Base-by-base conservation (phyloP, 208 protist species). In the Trypanosoma cruzi region DNA sequence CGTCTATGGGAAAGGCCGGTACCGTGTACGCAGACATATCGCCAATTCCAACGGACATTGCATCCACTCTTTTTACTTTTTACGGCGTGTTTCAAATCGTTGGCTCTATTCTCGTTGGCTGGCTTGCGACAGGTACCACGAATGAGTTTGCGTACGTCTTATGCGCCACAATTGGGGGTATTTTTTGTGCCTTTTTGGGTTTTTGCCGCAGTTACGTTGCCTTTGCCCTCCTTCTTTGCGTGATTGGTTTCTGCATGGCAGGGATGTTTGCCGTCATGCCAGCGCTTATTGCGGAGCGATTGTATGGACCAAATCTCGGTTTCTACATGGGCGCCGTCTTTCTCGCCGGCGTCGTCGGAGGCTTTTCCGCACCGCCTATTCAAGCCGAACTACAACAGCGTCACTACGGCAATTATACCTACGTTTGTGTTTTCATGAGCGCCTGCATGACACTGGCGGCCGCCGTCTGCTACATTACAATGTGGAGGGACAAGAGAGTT, bases 221-320 rank as follows among this genome's bases (percentile, higher is more conserved):
- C 57, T 92, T 94, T 55, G 85, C 82, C 1, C 70, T 76, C 46
- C 80, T 79, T 60, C 61, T 81, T 26, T 81, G 69, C 40, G 64
- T 92, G 22, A 71, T 94, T 28, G 89, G 89, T 29, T 92, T 94
- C 73, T 92, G 89, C 78, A 90, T 84, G 28, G 89, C 89, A 0
- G 89, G 89, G 37, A 84, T 94, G 26, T 94, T 94, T 60, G 85
- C 89, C 28, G 77, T 92, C 53, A 92, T 94, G 89, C 86, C 86
- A 14, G 81, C 86, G 0, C 76, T 94, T 22, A 90, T 92, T 64
- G 82, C 79, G 13, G 71, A 77, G 37, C 73, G 68, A 61, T 81
- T 94, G 40, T 80, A 92, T 62, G 89, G 89, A 8, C 89, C 89
- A 20, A 94, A 94, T 68, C 63, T 92, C 24, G 89, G 89, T 53